These are phyloP conservation scores for Saccharata proteae DNA, from an alignment of 2,329 filamentous ascomycete genomes.

Conservation along the genomic window DNA sequence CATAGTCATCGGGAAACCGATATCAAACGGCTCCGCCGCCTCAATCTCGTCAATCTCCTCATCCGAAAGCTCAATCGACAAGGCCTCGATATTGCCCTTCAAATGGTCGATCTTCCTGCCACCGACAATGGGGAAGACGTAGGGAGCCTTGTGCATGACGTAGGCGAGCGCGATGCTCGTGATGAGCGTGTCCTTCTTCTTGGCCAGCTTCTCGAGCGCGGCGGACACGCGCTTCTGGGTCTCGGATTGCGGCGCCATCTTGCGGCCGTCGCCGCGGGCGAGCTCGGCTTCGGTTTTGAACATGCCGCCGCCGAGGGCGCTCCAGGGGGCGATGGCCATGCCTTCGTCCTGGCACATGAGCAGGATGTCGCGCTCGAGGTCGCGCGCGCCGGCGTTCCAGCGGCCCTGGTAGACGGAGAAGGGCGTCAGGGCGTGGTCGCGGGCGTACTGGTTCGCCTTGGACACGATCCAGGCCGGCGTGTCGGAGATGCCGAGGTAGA, in stretches of 20 bases:
- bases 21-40: slow-evolving; percentile 46
- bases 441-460: slow-evolving; percentile 24
- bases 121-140: slow-evolving; percentile 63
- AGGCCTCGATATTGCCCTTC: slow-evolving; percentile 55
- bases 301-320: slow-evolving; percentile 29
- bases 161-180: slow-evolving; percentile 58
- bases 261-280: slow-evolving; percentile 33
- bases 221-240: slow-evolving; percentile 41
- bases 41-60: slow-evolving; percentile 59
- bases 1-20: slow-evolving; percentile 56
- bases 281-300: slow-evolving; percentile 35
- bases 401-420: slow-evolving; percentile 31
- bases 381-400: slow-evolving; percentile 30
- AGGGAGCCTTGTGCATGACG: slow-evolving; percentile 57
- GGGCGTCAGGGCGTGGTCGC: slow-evolving; percentile 26
- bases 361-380: slow-evolving; percentile 35
- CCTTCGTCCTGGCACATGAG: slow-evolving; percentile 32
- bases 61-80: slow-evolving; percentile 45
- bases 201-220: slow-evolving; percentile 48
- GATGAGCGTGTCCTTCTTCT: slow-evolving; percentile 41
- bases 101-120: slow-evolving; percentile 59
- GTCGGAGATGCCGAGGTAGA: slow-evolving; percentile 34
- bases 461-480: slow-evolving; percentile 29
- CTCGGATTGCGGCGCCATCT: slow-evolving; percentile 25
- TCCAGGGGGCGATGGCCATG: slow-evolving; percentile 43